Evolutionary conservation across 2,329 filamentous ascomycete species (phyloP).

Genomic region (Aspergillus sp.): DNA sequence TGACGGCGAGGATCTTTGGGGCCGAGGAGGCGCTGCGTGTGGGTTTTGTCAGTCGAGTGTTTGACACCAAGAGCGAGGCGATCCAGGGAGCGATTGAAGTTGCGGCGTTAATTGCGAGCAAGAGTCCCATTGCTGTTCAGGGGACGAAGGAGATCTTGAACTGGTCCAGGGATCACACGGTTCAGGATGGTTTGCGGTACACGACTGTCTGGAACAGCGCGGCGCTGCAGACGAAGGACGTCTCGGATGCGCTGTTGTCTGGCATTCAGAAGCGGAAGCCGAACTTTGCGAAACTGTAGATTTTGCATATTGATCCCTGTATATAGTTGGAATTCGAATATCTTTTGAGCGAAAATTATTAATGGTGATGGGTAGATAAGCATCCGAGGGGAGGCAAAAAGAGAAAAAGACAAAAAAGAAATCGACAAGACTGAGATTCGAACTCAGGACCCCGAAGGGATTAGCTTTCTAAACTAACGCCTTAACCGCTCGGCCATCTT

Average conservation of each 20-base stretch:
- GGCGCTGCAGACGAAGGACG: conserved; percentile 79
- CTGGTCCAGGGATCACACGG: conserved; percentile 75
- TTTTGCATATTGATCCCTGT: neutral
- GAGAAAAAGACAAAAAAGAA: conserved; percentile 2
- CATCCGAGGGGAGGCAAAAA: no score
- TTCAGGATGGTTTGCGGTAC: conserved; percentile 80
- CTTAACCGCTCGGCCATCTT: conserved; percentile 19
- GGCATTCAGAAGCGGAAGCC: conserved; percentile 78
- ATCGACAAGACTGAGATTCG: conserved; percentile 22
- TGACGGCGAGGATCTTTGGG: conserved; percentile 49
- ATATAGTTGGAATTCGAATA: neutral
- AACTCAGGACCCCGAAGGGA: conserved; percentile 22
- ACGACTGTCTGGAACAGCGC: conserved; percentile 86
- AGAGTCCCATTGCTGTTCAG: conserved; percentile 86
- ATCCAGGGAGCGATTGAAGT: conserved; percentile 66
- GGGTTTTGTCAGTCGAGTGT: conserved; percentile 49
- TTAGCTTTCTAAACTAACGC: conserved; percentile 23
- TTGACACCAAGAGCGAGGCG: conserved; percentile 61
- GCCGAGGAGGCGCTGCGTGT: conserved; percentile 50
- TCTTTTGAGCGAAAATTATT: no score
- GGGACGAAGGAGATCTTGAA: conserved; percentile 87
- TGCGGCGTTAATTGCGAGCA: conserved; percentile 69
- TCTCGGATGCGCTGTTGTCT: conserved; percentile 73
- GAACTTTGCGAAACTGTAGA: conserved; percentile 80
- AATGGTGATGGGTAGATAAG: no score